A percentile compares a stretch with the other conserved stretches of the same genome.
These are phyloP conservation scores for Fusarium nelsonii DNA, from an alignment of 2,329 filamentous ascomycete genomes.

Conservation along the genomic window DNA sequence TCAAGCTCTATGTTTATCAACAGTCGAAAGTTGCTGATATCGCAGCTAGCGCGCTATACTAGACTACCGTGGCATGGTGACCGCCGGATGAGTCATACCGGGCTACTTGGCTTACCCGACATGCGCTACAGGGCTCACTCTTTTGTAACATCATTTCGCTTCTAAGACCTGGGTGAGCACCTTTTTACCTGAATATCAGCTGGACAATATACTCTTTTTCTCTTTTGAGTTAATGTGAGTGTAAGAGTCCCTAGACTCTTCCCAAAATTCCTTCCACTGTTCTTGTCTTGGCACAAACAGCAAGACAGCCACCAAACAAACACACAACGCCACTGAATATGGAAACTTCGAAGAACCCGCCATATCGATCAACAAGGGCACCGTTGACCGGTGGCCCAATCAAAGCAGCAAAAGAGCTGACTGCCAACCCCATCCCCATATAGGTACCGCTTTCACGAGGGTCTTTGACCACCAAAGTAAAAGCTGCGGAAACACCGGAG, in stretches of 20 bases:
- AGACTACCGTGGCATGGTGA: not conserved
- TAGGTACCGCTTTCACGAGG: conserved; percentile 62
- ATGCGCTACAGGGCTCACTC: no score
- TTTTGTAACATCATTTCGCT: no score
- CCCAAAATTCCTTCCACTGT: conserved; percentile 22
- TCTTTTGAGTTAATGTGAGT: no score
- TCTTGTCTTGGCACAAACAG: conserved; percentile 20
- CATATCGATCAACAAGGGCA: conserved; percentile 55
- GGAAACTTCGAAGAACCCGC: conserved; percentile 43
- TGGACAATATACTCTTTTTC: no score
- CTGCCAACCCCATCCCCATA: conserved; percentile 63
- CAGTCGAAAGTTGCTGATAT: not conserved
- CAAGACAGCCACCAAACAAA: conserved; percentile 37
- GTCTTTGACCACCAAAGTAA: conserved; percentile 54
- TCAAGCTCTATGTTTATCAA: accelerated
- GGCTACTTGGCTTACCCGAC: not conserved
- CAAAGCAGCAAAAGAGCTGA: conserved; percentile 59
- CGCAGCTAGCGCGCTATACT: not conserved
- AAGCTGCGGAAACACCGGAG: conserved; percentile 58
- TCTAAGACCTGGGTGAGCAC: no score
- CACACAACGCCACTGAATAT: conserved; percentile 43
- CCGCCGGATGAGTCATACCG: conserved; percentile 25
- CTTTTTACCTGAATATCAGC: no score
- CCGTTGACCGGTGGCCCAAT: conserved; percentile 56
- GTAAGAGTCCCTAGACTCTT: not conserved